Base-by-base conservation (phyloP, 2,329 filamentous ascomycete genomes). In the Aspergillus oerlinghausenensis region DNA sequence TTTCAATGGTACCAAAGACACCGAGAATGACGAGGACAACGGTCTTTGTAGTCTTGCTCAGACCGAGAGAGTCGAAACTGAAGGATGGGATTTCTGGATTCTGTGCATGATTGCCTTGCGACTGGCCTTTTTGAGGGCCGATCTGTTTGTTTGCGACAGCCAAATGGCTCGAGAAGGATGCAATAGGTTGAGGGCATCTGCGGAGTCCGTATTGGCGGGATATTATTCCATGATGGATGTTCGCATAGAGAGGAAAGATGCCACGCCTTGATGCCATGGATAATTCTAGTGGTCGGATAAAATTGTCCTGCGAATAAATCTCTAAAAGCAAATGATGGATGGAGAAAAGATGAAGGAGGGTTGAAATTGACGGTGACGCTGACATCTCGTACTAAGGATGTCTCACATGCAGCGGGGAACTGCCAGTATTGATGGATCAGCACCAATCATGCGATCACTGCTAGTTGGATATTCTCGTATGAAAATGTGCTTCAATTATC, bases 1-100 rank as follows among this genome's bases (percentile, higher is more conserved):
- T 65, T 57, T 74, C 72, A 52, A 73, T 66, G 1, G 67, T 71
- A 8, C 70, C 68, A 54, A 71, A 63, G 25, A 71, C 59, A 49
- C 65, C 59, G 32, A 74, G 40, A 14, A 67, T 56, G 7, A 59
- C 55, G 51, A 69, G 50, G 21, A 73, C 64, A 40, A 66, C 61
- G 23, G 68, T 56, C 43, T 65, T 71, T 38, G 66, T 64, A 42
- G 60, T 68, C 48, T 62, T 63, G 26, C 59, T 65, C 54, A 73
- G 66, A 8, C 68, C 68, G 3, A 73, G 60, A 19, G 61, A 63
- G 32, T 66, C 61, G 21, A 74, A 63, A 47, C 60, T 58, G 10
- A 60, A 49, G 0, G 53, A 29, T 17, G 57, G 40, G 14, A 32
- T 47, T 8, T 58, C 47, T 14, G 50, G 8, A 7, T 51, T 32